These are phyloP conservation scores for Aphanomyces stellatus DNA, from an alignment of 352 stramenopile genomes.

Conservation along the genomic window DNA sequence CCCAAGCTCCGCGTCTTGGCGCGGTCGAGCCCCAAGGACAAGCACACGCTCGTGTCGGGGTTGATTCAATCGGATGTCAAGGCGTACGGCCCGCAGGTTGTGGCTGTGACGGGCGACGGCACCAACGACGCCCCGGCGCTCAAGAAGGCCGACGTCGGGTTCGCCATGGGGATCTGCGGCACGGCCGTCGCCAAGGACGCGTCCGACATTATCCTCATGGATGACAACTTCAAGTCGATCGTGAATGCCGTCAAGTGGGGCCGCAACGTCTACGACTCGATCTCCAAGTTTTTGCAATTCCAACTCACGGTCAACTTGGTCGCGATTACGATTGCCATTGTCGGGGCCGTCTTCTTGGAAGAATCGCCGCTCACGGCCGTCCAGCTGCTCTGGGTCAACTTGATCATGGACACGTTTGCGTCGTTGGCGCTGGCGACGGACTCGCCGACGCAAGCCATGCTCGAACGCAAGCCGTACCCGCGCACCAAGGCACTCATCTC, in stretches of 20 bases:
- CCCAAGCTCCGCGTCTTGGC: slow-evolving; percentile 83
- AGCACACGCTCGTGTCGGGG: slow-evolving; percentile 83
- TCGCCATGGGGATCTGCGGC: slow-evolving; percentile 83
- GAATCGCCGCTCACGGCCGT: slow-evolving; percentile 75
- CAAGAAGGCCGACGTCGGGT: slow-evolving; percentile 83
- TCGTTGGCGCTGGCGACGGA: slow-evolving; percentile 86
- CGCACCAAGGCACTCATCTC: slow-evolving; percentile 72
- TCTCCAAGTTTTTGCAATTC: slow-evolving; percentile 91
- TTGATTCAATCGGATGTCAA: slow-evolving; percentile 42
- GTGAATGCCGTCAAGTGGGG: slow-evolving; percentile 91
- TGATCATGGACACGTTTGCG: slow-evolving; percentile 91
- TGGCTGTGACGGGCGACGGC: slow-evolving; percentile 89
- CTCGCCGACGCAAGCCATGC: slow-evolving; percentile 52
- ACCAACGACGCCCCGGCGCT: slow-evolving; percentile 91
- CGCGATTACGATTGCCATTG: slow-evolving; percentile 72
- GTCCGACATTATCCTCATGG: slow-evolving; percentile 91
- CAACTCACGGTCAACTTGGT: slow-evolving; percentile 89
- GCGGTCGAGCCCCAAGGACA: slow-evolving; percentile 85
- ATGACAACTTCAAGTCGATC: slow-evolving; percentile 95
- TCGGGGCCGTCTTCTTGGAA: slow-evolving; percentile 54
- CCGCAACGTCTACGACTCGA: slow-evolving; percentile 89
- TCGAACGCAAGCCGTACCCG: slow-evolving; percentile 68
- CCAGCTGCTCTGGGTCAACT: slow-evolving; percentile 91
- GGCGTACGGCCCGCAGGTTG: slow-evolving; percentile 40
- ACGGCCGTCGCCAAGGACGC: slow-evolving; percentile 87